phyloP scores from a whole-genome alignment of 305 asterid species.

The Fraxinus velutina region DNA sequence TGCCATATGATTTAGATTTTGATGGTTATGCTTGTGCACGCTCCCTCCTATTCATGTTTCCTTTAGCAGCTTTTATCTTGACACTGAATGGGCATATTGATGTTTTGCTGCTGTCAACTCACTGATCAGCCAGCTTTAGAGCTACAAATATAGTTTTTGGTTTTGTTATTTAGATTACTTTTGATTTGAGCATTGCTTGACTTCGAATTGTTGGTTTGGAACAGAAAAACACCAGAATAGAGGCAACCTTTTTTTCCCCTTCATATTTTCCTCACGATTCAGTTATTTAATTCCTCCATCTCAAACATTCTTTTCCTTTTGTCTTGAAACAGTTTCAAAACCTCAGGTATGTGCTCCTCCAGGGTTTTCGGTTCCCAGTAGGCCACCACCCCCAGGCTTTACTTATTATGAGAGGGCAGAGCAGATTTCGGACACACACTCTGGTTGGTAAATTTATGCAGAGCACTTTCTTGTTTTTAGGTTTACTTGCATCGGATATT shows the following conservation, averaged over 20 bases:
- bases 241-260: neutral
- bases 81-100: neutral
- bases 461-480: neutral
- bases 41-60: neutral
- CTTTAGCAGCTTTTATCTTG: neutral
- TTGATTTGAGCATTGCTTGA: neutral
- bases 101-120: neutral
- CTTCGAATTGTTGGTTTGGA: neutral
- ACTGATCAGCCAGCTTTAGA: neutral
- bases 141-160: neutral
- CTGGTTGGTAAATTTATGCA: constrained; percentile 28
- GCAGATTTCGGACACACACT: constrained; percentile 21
- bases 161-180: neutral
- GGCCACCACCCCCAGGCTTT: constrained; percentile 46
- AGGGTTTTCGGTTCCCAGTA: constrained; percentile 48
- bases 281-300: constrained; percentile 7
- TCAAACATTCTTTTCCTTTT: constrained; percentile 8
- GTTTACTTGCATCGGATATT: neutral
- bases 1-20: neutral
- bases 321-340: constrained; percentile 57
- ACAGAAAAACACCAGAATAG: neutral
- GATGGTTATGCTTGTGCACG: neutral
- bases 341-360: constrained; percentile 91
- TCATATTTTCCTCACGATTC: neutral
- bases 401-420: constrained; percentile 31